Evolutionary conservation across 2,329 filamentous ascomycete species (phyloP).

Genomic region (Plenodomus biglobosus): DNA sequence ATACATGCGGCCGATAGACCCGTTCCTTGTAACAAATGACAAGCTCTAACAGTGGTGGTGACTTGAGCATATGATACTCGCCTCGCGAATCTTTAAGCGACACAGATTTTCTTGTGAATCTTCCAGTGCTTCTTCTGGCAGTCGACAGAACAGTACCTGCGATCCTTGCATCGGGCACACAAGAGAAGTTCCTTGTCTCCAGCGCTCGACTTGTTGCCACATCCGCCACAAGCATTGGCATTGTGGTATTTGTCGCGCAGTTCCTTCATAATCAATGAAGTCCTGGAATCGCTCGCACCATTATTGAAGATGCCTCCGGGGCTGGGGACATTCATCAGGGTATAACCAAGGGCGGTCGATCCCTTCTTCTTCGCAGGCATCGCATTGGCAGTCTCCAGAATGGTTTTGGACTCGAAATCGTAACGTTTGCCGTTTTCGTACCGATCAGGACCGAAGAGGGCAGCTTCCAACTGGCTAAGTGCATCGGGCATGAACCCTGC

Average conservation of each 20-base stretch:
- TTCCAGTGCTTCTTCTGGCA: conserved; percentile 40
- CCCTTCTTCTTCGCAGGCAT: neutral
- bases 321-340: conserved; percentile 14
- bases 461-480: conserved; percentile 20
- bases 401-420: conserved; percentile 19
- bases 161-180: conserved; percentile 30
- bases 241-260: conserved; percentile 17
- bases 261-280: conserved; percentile 20
- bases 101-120: conserved; percentile 35
- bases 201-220: conserved; percentile 5
- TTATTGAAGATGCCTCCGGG: conserved; percentile 18
- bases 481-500: conserved; percentile 16
- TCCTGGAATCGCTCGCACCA: conserved; percentile 10
- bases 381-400: conserved; percentile 12
- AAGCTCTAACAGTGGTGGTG: neutral
- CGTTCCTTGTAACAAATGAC: neutral
- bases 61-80: neutral
- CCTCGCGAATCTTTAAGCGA: neutral
- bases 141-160: conserved; percentile 31
- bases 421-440: conserved; percentile 20
- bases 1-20: neutral
- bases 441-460: conserved; percentile 19
- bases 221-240: conserved; percentile 16
- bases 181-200: conserved; percentile 13
- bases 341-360: conserved; percentile 1